A percentile compares a stretch with the other conserved stretches of the same genome.
Evolutionary conservation across 78 protist genomes (phyloP).

Genomic region (Tieghemostelium lacteum): DNA sequence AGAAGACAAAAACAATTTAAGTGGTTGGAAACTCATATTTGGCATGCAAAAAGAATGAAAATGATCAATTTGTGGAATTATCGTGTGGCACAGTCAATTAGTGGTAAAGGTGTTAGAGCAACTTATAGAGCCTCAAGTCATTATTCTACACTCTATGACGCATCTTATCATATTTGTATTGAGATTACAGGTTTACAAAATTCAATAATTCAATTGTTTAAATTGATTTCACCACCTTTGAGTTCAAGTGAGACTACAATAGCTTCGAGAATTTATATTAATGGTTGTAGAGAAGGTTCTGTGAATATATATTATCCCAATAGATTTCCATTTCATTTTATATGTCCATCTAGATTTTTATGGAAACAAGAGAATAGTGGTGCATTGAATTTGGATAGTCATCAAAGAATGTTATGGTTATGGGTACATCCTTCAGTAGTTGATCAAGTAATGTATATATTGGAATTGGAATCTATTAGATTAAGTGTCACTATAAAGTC

Average conservation of each 20-base stretch:
- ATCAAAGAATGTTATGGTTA: slow-evolving; percentile 48
- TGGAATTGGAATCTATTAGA: slow-evolving; percentile 3
- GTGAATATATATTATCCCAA: slow-evolving; percentile 24
- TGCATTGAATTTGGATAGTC: background rate
- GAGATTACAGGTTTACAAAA: slow-evolving; percentile 14
- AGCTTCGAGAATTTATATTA: background rate
- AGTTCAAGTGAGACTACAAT: slow-evolving; percentile 12
- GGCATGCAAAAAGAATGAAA: slow-evolving; percentile 91
- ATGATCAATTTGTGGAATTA: slow-evolving; percentile 78
- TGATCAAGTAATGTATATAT: background rate
- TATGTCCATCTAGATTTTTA: slow-evolving; percentile 38
- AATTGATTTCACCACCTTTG: slow-evolving; percentile 33
- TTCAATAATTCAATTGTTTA: slow-evolving; percentile 5
- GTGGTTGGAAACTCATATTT: slow-evolving; percentile 91
- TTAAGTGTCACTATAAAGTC: slow-evolving; percentile 11
- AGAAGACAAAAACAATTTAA: slow-evolving; percentile 68
- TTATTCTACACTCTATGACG: slow-evolving; percentile 41
- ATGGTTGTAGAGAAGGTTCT: slow-evolving; percentile 57
- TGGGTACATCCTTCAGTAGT: slow-evolving; percentile 75
- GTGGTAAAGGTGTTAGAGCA: slow-evolving; percentile 57
- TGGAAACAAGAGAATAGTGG: slow-evolving; percentile 27
- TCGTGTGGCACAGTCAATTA: slow-evolving; percentile 23
- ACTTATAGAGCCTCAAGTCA: slow-evolving; percentile 62
- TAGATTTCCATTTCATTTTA: slow-evolving; percentile 59
- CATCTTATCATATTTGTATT: slow-evolving; percentile 42